Percentiles rank a stretch among this genome's conserved stretches.
Conservation (phyloP, 441 rosid species). For the Euphorbia celastroides region DNA sequence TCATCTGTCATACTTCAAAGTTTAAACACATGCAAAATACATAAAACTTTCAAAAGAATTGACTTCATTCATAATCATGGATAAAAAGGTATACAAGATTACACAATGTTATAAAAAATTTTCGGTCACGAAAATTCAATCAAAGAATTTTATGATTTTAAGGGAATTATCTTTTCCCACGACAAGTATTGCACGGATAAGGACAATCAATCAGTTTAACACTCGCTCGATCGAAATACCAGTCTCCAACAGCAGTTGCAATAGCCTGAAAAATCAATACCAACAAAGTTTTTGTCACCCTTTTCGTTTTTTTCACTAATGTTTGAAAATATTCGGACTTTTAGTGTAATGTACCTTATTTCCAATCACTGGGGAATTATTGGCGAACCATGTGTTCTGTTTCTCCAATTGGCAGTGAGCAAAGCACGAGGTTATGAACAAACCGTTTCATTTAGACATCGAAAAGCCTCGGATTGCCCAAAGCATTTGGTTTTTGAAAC, state of each 20-base stretch:
- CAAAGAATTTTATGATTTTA: no score
- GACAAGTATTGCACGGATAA: slow-evolving; percentile 80
- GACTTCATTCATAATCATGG: slow-evolving; percentile 13
- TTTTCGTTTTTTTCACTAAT: background rate
- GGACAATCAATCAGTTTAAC: slow-evolving; percentile 75
- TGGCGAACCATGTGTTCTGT: slow-evolving; percentile 95
- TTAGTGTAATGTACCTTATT: slow-evolving; percentile 50
- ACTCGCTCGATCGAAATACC: slow-evolving; percentile 77
- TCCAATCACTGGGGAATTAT: slow-evolving; percentile 67
- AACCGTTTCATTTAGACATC: slow-evolving; percentile 64
- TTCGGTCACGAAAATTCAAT: no score
- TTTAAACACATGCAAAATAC: no score
- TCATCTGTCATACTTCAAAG: no score
- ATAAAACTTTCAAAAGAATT: no score
- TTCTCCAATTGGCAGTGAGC: slow-evolving; percentile 97
- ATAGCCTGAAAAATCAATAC: slow-evolving; percentile 53
- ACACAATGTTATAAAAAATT: slow-evolving; percentile 20
- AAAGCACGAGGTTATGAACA: slow-evolving; percentile 89
- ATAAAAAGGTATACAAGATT: no score
- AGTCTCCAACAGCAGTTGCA: slow-evolving; percentile 95
- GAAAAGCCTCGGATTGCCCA: slow-evolving; percentile 57
- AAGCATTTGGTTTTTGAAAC: slow-evolving; percentile 80
- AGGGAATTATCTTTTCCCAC: slow-evolving; percentile 19
- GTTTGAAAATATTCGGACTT: background rate
- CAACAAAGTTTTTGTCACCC: background rate